Base-by-base conservation (phyloP, 2,329 filamentous ascomycete species). In the Aspergillus flavus region DNA sequence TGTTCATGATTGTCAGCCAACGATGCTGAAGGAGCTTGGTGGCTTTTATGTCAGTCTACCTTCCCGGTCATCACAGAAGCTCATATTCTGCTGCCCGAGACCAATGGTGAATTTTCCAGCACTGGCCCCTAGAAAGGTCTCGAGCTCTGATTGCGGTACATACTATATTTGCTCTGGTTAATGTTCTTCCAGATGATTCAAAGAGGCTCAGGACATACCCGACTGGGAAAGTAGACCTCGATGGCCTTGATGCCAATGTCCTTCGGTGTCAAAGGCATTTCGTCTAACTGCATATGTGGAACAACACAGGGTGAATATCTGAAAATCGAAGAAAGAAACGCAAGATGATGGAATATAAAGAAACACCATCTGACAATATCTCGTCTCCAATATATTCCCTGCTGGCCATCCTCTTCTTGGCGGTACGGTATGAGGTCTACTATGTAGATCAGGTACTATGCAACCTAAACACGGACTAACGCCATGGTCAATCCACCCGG, bases 231-330 rank as follows among this genome's bases (percentile, higher is more conserved):
- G 81, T 95, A 95, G 76, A 95, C 87, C 80, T 95, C 92, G 80
- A 95, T 92, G 90, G 91, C 92, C 85, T 95, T 94, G 79, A 95
- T 93, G 86, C 92, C 92, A 80, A 95, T 90, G 83, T 94, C 94
- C 81, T 93, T 88, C 69, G 92, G 91, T 81, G 91, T 89, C 72
- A 89, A 78, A 76, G 90, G 86, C 91, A 93, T 94, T 69, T 68
- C 80, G 72, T 43, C 62, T 41, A 65, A 59, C n/a, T 26, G 64
- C 58, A 61, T 43, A 50, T 55, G 36, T 55, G 46, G 61, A 57
- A 50, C 56, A 57, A 57, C 16, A 60, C 58, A 57, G 50, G 52
- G 30, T 50, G 28, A 39, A 21, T 45, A 58, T 41, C 10, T 41
- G 45, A 34, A n/a, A 45, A 45, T 9, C 0, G 16, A 26, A 30